Conservation (phyloP, 2,329 filamentous ascomycete genomes). For the Xylaria arbuscula region DNA sequence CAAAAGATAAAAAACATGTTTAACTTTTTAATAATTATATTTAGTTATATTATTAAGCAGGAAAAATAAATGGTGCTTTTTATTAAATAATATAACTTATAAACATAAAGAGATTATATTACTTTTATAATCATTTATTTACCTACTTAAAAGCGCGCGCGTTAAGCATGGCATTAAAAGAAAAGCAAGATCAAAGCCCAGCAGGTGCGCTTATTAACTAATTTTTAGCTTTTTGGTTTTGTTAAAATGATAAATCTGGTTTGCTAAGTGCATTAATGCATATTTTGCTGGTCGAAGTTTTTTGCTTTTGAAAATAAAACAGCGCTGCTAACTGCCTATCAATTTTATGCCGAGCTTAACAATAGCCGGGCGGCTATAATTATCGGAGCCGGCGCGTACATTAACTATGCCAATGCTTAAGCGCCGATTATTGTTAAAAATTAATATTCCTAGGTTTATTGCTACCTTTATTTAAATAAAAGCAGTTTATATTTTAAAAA, state of each 20-base stretch:
- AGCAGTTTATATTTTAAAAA: too few species aligned
- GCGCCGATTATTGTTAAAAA: too few species aligned
- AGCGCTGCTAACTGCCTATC: background rate
- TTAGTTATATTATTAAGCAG: background rate
- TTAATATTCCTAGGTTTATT: too few species aligned
- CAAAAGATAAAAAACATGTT: background rate
- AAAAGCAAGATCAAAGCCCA: background rate
- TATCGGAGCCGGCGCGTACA: background rate
- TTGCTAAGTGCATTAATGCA: background rate
- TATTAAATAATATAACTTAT: constrained; percentile 2
- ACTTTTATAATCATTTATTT: too few species aligned
- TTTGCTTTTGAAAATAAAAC: constrained; percentile 1
- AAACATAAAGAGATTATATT: background rate
- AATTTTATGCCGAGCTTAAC: background rate
- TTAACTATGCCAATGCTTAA: too few species aligned
- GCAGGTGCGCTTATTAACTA: background rate
- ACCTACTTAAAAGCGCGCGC: background rate
- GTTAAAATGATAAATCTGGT: background rate
- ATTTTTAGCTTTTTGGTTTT: background rate
- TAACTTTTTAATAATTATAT: background rate
- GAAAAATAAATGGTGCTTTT: background rate
- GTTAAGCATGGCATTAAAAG: background rate
- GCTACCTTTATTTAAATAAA: too few species aligned
- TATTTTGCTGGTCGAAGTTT: background rate
- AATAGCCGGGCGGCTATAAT: background rate